Conservation (phyloP, 179 eudicot genomes). For the Camellia oleifera region DNA sequence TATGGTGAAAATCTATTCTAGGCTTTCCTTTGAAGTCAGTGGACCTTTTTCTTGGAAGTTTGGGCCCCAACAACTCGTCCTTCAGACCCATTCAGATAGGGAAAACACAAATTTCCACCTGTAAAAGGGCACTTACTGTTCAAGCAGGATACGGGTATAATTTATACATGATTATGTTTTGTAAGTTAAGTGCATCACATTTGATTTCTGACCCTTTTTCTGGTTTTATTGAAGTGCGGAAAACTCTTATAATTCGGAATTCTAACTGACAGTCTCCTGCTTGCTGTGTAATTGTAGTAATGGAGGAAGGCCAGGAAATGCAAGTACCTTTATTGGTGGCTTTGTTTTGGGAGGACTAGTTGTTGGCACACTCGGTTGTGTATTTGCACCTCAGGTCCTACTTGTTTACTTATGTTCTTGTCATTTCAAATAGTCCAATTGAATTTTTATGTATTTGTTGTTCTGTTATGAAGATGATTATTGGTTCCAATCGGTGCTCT, state of each 20-base stretch:
- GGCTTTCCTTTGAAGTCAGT: conserved; percentile 41
- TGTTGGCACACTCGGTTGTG: conserved; percentile 74
- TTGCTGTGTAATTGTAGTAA: conserved; percentile 40
- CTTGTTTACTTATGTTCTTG: not conserved
- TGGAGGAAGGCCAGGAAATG: conserved; percentile 52
- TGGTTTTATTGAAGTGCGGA: not conserved
- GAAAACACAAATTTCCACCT: conserved; percentile 25
- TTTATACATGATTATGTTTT: not conserved
- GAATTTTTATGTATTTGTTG: not conserved
- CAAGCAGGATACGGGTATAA: conserved; percentile 67
- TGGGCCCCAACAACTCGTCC: conserved; percentile 35
- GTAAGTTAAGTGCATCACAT: not conserved
- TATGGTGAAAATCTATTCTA: conserved; percentile 21
- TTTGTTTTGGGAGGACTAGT: conserved; percentile 82
- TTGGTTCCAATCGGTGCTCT: not conserved
- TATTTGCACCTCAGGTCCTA: conserved; percentile 84
- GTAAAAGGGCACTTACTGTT: conserved; percentile 43
- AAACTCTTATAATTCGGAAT: not conserved
- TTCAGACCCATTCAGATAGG: conserved; percentile 29
- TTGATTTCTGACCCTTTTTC: not conserved
- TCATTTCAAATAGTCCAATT: not conserved
- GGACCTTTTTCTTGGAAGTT: conserved; percentile 30
- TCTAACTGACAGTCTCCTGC: not conserved
- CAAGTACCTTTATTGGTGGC: conserved; percentile 60
- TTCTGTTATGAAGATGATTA: not conserved